Evolutionary conservation across 108 stramenopile species (phyloP).

Genomic region (Stephanodiscus triporus): DNA sequence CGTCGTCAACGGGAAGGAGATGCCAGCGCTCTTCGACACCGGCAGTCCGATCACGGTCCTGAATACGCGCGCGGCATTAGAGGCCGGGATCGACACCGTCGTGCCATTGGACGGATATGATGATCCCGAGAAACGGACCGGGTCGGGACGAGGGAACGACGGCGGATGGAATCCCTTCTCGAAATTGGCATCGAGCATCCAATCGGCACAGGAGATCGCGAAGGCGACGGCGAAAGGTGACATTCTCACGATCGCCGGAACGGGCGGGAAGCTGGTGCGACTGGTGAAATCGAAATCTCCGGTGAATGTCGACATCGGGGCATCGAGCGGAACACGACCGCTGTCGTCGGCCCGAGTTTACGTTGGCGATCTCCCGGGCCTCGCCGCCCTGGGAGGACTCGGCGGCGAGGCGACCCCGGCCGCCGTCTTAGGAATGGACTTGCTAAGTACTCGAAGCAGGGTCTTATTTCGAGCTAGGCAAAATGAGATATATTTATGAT

Average conservation of each 20-base stretch:
- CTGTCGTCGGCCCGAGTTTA: conserved; percentile 28
- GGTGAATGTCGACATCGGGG: conserved; percentile 14
- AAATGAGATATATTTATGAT: conserved; percentile 69
- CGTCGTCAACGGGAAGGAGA: conserved; percentile 15
- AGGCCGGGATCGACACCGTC: conserved; percentile 15
- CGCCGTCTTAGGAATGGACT: conserved; percentile 80
- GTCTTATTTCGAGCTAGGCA: conserved; percentile 64
- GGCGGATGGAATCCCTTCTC: conserved; percentile 62
- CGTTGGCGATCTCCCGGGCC: conserved; percentile 80
- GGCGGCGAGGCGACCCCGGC: conserved; percentile 70
- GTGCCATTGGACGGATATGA: conserved; percentile 4
- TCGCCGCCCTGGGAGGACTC: conserved; percentile 70
- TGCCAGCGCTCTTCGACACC: conserved; percentile 34
- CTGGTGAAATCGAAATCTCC: conserved; percentile 51
- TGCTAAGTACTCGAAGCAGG: conserved; percentile 52
- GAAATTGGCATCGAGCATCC: conserved; percentile 50
- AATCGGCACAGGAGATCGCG: conserved; percentile 58
- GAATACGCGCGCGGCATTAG: conserved; percentile 8
- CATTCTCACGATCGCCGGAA: conserved; percentile 56
- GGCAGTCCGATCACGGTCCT: conserved; percentile 31
- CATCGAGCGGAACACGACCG: conserved; percentile 17
- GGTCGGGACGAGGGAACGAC: conserved; percentile 10
- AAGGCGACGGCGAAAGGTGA: conserved; percentile 61
- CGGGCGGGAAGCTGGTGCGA: conserved; percentile 53
- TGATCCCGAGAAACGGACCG: conserved; percentile 2